Conservation (phyloP, 805 yeast species). For the Candida andamanensis region DNA sequence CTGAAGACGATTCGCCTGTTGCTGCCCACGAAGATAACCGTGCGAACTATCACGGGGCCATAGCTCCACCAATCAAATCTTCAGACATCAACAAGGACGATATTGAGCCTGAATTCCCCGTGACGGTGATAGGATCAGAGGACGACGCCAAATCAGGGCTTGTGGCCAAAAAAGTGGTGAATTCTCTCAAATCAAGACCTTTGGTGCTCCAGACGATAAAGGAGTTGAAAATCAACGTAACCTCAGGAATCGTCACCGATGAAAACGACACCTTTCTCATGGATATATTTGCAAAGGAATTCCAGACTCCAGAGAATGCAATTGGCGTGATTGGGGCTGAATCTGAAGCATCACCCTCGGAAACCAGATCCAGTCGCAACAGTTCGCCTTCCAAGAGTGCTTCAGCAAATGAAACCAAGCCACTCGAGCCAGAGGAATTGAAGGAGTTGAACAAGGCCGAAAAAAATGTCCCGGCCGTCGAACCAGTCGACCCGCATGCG, state of each 20-base stretch:
- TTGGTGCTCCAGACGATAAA: slow-evolving; percentile 16
- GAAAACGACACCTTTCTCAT: slow-evolving; percentile 16
- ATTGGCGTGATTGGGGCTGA: too few species aligned
- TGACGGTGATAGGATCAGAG: slow-evolving; percentile 25
- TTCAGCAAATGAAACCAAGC: too few species aligned
- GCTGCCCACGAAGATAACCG: slow-evolving; percentile 10
- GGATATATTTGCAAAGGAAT: too few species aligned
- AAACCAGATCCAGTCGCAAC: too few species aligned
- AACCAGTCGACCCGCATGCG: too few species aligned
- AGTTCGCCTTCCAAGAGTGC: too few species aligned
- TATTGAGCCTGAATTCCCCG: slow-evolving; percentile 8
- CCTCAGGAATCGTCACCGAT: slow-evolving; percentile 24
- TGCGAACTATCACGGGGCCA: slow-evolving; percentile 4
- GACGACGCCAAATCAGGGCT: slow-evolving; percentile 20
- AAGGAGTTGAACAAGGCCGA: too few species aligned
- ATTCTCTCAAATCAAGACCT: slow-evolving; percentile 19
- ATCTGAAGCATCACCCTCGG: too few species aligned
- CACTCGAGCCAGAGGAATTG: too few species aligned
- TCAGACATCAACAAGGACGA: neutral
- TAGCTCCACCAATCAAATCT: slow-evolving; percentile 4
- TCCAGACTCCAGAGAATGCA: too few species aligned
- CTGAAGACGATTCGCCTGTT: slow-evolving; percentile 8
- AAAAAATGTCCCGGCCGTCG: too few species aligned
- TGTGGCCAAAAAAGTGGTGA: slow-evolving; percentile 24
- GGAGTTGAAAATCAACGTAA: slow-evolving; percentile 25